phyloP scores from a whole-genome alignment of 108 stramenopile genomes.

The Cyclotella baltica region DNA sequence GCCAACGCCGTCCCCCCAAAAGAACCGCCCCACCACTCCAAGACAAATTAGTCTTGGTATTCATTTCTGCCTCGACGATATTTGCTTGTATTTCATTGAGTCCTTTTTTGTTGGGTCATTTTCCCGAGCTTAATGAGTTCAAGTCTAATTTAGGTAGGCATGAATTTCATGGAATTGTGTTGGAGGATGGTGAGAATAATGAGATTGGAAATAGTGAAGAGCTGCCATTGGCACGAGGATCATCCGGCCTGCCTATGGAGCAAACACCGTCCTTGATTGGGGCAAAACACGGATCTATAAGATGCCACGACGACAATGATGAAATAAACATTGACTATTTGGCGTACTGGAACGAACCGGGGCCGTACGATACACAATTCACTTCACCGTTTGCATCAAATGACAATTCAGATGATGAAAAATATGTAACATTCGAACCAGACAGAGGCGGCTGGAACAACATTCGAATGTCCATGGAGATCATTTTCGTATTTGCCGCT shows the following conservation, averaged over 20 bases:
- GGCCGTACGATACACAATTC: slow-evolving; percentile 59
- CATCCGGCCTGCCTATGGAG: slow-evolving; percentile 66
- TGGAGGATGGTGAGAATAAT: not conserved
- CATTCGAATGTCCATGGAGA: slow-evolving; percentile 86
- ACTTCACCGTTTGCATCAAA: slow-evolving; percentile 60
- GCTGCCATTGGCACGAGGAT: slow-evolving; percentile 61
- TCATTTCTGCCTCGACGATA: slow-evolving; percentile 30
- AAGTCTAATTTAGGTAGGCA: too few relatives aligned
- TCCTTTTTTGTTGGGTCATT: slow-evolving; percentile 41
- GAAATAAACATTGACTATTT: slow-evolving; percentile 62
- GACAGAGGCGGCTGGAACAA: slow-evolving; percentile 88
- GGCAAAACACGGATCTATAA: slow-evolving; percentile 63
- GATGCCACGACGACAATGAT: slow-evolving; percentile 37
- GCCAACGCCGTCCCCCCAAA: not conserved
- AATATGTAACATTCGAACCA: slow-evolving; percentile 77
- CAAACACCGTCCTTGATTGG: slow-evolving; percentile 75
- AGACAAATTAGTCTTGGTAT: slow-evolving; percentile 39
- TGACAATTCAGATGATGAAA: not conserved
- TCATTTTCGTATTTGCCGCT: slow-evolving; percentile 80
- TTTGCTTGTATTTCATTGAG: slow-evolving; percentile 37
- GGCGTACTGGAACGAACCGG: slow-evolving; percentile 86
- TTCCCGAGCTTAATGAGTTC: slow-evolving; percentile 7
- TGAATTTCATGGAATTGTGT: too few relatives aligned
- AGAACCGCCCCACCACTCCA: slow-evolving; percentile 36
- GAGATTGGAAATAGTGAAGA: not conserved